Evolutionary conservation across 2,329 filamentous ascomycete species (phyloP).

Genomic region (Beauveria bassiana): DNA sequence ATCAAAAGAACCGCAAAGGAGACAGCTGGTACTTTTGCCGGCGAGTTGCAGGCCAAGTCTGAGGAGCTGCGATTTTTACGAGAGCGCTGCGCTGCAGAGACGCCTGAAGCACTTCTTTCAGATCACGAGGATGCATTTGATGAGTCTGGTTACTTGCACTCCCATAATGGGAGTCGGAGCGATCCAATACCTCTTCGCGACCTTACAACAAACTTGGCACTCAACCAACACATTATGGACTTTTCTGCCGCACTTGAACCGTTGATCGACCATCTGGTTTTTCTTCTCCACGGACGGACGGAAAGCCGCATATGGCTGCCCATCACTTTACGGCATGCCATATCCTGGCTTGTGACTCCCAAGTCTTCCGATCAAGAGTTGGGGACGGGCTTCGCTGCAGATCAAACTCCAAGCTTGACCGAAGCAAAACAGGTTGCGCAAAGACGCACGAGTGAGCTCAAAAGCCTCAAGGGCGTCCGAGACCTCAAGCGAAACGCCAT

Average conservation of each 20-base stretch:
- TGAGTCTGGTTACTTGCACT: slow-evolving; percentile 24
- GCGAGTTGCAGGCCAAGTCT: slow-evolving; percentile 16
- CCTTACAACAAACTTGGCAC: slow-evolving; percentile 36
- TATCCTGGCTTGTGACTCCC: slow-evolving; percentile 29
- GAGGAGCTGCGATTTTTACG: slow-evolving; percentile 21
- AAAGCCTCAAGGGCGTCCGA: neutral
- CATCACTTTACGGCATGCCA: slow-evolving; percentile 29
- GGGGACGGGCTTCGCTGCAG: neutral
- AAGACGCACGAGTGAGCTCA: neutral
- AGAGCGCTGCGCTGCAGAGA: slow-evolving; percentile 21
- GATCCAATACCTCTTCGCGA: slow-evolving; percentile 25
- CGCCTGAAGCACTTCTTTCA: slow-evolving; percentile 32
- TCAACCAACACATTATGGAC: slow-evolving; percentile 34
- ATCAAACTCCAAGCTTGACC: neutral
- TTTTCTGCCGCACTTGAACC: slow-evolving; percentile 20
- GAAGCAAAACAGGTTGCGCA: neutral
- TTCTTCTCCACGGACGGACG: slow-evolving; percentile 27
- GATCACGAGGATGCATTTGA: slow-evolving; percentile 34
- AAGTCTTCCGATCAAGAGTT: neutral
- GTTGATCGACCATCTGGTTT: slow-evolving; percentile 28
- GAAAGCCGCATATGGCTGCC: slow-evolving; percentile 35
- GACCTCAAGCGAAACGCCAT: neutral
- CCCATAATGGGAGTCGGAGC: slow-evolving; percentile 14
- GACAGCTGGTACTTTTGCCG: slow-evolving; percentile 16
- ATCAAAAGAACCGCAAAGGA: slow-evolving; percentile 15